phyloP scores from a whole-genome alignment of 805 yeast genomes.

The Candida vaughaniae region DNA sequence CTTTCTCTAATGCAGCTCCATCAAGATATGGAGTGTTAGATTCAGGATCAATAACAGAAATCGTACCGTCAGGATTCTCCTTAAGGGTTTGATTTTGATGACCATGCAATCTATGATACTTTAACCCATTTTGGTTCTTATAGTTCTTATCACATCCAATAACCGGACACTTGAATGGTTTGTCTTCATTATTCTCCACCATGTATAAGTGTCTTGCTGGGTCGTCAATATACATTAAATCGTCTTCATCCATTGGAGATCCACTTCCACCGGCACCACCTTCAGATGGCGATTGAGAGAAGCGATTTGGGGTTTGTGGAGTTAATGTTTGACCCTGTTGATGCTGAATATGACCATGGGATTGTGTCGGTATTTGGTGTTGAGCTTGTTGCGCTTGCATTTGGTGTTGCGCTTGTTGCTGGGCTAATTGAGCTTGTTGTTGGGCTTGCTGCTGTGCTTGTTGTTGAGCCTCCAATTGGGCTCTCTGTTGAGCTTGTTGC shows the following conservation, averaged over 20 bases:
- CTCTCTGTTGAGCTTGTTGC: slow-evolving; percentile 16
- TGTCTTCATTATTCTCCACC: slow-evolving; percentile 85
- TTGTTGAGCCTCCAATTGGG: slow-evolving; percentile 9
- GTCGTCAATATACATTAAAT: slow-evolving; percentile 86
- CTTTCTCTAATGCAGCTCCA: slow-evolving; percentile 93
- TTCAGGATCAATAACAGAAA: slow-evolving; percentile 89
- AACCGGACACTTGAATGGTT: slow-evolving; percentile 97
- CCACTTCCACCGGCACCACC: slow-evolving; percentile 14
- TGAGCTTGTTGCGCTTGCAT: slow-evolving; percentile 12
- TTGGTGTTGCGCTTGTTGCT: slow-evolving; percentile 15
- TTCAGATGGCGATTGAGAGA: slow-evolving; percentile 14
- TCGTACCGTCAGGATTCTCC: slow-evolving; percentile 90
- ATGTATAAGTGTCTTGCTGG: slow-evolving; percentile 95
- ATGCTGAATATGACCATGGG: slow-evolving; percentile 12
- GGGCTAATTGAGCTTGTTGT: background rate
- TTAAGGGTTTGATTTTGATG: slow-evolving; percentile 93
- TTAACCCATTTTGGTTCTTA: slow-evolving; percentile 95
- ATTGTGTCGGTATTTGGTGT: slow-evolving; percentile 14
- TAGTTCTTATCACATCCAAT: slow-evolving; percentile 97
- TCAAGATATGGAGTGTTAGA: slow-evolving; percentile 86
- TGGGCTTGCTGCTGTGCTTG: slow-evolving; percentile 14
- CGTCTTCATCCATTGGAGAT: slow-evolving; percentile 47
- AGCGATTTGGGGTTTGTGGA: slow-evolving; percentile 18
- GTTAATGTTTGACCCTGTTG: slow-evolving; percentile 12
- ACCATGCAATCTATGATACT: slow-evolving; percentile 93